Base-by-base conservation (phyloP, 202 grass and related monocot species). In the Cymbopogon flexuosus region DNA sequence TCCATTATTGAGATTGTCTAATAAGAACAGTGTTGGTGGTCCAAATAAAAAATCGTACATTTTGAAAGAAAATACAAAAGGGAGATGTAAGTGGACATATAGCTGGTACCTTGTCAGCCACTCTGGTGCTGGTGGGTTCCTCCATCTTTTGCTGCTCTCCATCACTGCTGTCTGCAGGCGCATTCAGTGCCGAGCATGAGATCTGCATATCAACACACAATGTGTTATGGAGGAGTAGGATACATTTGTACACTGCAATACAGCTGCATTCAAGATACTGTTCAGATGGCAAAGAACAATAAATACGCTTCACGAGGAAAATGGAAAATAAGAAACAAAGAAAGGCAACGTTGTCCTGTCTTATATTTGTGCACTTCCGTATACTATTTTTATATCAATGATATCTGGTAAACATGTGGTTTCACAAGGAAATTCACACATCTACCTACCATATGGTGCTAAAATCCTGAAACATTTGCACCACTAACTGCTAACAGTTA, bases 81-180 rank as follows among this genome's bases (percentile, higher is more conserved):
- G 39, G 54, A 73, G 51, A 54, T 42, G 54, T 74, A 63, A 72
- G 65, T 83, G 88, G 73, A 51, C 83, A 83, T 68, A 45, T 76
- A 73, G 83, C 75, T 83, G 74, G 87, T 49, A 90, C 88, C 88
- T 87, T 90, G 80, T 90, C 88, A 84, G 80, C 56, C 68, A 90
- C 46, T 83, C 79, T 70, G 65, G 84, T 90, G 80, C 34, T 86
- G 58, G 88, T 87, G 75, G 84, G 75, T 40, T 76, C 84, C 56
- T 90, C 88, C 62, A 69, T 84, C 83, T 75, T 89, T 80, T 87
- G 70, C 45, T 90, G 80, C 21, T 87, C 80, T 76, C 58, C 79
- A 80, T 90, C 88, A 84, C 62, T 80, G 62, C 62, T 70, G 54
- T 86, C 75, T 86, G 88, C 75, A 64, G 69, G 63, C 4, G 62